These are phyloP conservation scores for Tricladium varicosporioides DNA, from an alignment of 2,329 filamentous ascomycete genomes.

Conservation along the genomic window DNA sequence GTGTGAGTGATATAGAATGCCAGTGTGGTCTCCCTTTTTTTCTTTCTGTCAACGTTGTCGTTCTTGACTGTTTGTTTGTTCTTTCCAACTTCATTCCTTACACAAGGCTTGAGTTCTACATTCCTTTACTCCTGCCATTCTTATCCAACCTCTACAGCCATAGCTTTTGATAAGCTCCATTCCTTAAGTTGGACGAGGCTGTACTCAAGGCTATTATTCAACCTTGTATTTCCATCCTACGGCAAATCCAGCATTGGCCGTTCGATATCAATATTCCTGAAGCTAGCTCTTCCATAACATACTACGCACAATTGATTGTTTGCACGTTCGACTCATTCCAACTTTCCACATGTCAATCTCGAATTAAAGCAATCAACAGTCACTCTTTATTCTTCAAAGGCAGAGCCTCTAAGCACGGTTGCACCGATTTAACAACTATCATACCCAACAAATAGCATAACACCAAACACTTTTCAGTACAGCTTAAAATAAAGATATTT, in stretches of 20 bases:
- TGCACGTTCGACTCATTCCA: too few relatives aligned
- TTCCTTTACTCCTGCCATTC: constrained; percentile 2
- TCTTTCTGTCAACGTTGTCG: neutral
- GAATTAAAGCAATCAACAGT: neutral
- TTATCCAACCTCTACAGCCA: neutral
- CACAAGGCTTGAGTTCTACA: neutral
- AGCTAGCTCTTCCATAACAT: too few relatives aligned
- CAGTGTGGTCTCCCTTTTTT: neutral
- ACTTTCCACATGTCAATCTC: too few relatives aligned
- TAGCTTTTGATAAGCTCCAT: neutral
- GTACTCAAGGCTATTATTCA: neutral
- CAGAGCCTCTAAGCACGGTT: constrained; percentile 7
- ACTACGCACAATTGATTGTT: too few relatives aligned
- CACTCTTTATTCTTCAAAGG: constrained; percentile 8
- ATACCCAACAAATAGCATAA: too few relatives aligned
- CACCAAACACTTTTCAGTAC: neutral
- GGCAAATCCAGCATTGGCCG: too few relatives aligned
- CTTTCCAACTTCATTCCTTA: neutral
- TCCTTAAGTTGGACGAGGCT: neutral
- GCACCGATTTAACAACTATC: neutral
- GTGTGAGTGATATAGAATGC: neutral
- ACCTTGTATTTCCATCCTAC: neutral
- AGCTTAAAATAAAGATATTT: neutral
- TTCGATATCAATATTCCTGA: too few relatives aligned
- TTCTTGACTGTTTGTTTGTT: neutral